Base-by-base conservation (phyloP, 257 asterid genomes). In the Fraxinus americana region DNA sequence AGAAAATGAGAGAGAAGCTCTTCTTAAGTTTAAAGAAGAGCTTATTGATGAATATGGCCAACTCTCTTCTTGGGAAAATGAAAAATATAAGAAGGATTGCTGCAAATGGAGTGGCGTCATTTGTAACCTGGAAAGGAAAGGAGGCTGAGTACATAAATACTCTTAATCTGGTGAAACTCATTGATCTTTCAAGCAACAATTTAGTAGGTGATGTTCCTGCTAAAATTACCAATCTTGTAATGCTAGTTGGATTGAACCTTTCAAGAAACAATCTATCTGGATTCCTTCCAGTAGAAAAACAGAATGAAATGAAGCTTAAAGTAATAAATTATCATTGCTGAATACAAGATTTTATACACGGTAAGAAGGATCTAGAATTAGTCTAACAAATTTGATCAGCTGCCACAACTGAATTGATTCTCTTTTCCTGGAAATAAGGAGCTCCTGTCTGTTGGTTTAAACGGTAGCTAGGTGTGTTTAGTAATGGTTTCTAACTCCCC, bases 201-300 rank as follows among this genome's bases (percentile, higher is more conserved):
- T 70, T 87, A 16, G 63, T 32, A 1, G 89, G 89, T 19, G 74
- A 68, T 30, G 77, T 87, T 34, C 89, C 86, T 0, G 0, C 2
- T 9, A 83, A 83, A 72, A 63, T 87, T 29, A 83, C 89, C 7
- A 43, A 25, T 71, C 89, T 87, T 7, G 45, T 36, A 11, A 88
- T 82, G 1, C 63, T 87, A 36, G 21, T 85, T 5, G 83, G 71
- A 13, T 30, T 85, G 45, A 88, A 85, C 67, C 75, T 85, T 17
- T 86, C 88, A 7, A 61, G 83, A 1, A 86, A 86, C 76, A 16
- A 71, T 12, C 69, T 85, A 52, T 77, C 76, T 2, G 80, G 92
- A 68, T 19, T 68, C 7, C 81, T 88, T 17, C 87, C 88, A n/a
- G n/a, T n/a, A n/a, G n/a, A n/a, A n/a, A n/a, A n/a, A n/a, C n/a